Evolutionary conservation across 495 filamentous ascomycete genomes (phyloP), one percentile per base, ranked within the genome.

Genomic region (Neurospora africana): DNA sequence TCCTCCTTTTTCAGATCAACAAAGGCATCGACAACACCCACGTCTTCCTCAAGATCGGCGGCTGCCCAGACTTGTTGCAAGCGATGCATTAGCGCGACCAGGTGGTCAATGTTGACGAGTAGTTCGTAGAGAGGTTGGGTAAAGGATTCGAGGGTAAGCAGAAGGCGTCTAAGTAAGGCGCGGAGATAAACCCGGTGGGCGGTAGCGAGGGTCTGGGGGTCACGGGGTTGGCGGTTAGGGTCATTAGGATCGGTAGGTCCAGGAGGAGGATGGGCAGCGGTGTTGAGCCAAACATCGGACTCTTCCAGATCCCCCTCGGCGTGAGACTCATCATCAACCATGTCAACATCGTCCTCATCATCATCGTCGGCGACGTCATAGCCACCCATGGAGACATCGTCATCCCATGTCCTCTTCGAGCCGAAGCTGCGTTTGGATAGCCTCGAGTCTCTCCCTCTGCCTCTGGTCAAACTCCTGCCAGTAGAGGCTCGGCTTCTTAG

Each of bases 161-260:
- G 89, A 2, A 97, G 86, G 1, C 88, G 87, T 30, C 87, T 85
- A 2, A 85, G 80, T 0, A 98, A 82, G 1, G 89, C 83, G 37
- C 84, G 81, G 19, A 98, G 88, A 76, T 95, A 96, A 35, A 85
- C 81, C 7, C 89, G 85, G 78, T 98, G 95, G 6, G 92, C 93
- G 27, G 87, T 86, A 8, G 93, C 89, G 30, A 98, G 87, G 19
- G 90, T 89, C 80, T 97, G 93, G 0, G 94, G 94, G 77, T 98
- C 95, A 75, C 86, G 84, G 30, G 78, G 83, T 68, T 78, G 75
- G 13, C 67, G 74, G 77, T 41, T 73, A 75, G 70, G 71, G 13
- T 65, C 27, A 65, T 33, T 17, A 65, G 53, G 33, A 10, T 65
- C 19, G 27, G 53, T 35, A 65, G 53, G 53, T 33, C 27, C 53